Base-by-base conservation (phyloP, 2,329 filamentous ascomycete genomes). In the Verticillium dahliae region DNA sequence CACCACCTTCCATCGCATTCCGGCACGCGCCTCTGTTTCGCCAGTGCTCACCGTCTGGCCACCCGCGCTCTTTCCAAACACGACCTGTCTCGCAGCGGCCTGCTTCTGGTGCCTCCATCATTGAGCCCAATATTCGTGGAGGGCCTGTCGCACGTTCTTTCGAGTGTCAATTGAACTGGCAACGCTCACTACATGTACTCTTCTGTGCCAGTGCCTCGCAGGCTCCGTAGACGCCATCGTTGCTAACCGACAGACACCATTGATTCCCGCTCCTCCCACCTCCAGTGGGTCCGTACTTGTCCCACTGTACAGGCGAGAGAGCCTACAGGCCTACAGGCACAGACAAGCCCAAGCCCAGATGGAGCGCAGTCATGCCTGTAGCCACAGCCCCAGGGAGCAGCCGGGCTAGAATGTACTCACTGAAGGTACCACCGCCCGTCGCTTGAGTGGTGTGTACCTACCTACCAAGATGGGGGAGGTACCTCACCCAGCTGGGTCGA, bases 1-100 rank as follows among this genome's bases (percentile, higher is more conserved):
- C 37, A 58, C 57, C 57, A 58, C 52, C 39, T 60, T 60, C 58
- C 55, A 31, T 60, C 33, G 31, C 58, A 35, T 60, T 60, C 58
- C 45, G 52, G 58, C 15, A 18, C n/a, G 41, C n/a, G 41, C 41
- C 39, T 50, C 41, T 50, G 41, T 50, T 50, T 50, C 41, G 41
- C 41, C 41, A 50, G 41, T 50, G 22, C 41, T 56, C 13, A 27
- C 55, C 35, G 4, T 14, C 52, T 18, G 14, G 52, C n/a, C 52
- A 14, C 34, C 55, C 31, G 55, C 33, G 55, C 55, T 56, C n/a
- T 37, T 34, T 37, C 22, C 55, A 56, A 56, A 50, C 41, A 50
- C 41, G 6, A 50, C 41, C 41, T 50, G 41, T 50, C 41, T 50
- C 41, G 41, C 41, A 6, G 41, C 41, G 41, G 9, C 41, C n/a